Conservation (phyloP, 805 yeast species). For the Ogataea paradorogensis region DNA sequence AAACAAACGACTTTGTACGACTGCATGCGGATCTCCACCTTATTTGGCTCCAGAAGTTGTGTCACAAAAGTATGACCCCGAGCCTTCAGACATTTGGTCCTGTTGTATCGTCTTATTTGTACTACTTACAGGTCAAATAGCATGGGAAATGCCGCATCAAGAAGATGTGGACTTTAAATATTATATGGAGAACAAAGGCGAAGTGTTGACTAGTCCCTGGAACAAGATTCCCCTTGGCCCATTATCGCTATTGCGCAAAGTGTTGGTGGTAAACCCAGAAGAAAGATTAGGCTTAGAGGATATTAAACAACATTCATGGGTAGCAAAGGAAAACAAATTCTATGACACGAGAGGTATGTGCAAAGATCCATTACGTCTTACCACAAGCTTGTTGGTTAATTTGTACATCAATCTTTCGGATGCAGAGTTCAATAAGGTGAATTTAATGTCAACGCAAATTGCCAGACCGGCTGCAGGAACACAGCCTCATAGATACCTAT, state of each 20-base stretch:
- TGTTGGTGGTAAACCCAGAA: slow-evolving; percentile 48
- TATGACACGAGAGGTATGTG: slow-evolving; percentile 48
- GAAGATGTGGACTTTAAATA: slow-evolving; percentile 44
- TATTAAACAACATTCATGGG: slow-evolving; percentile 57
- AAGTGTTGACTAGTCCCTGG: slow-evolving; percentile 52
- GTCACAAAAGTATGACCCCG: slow-evolving; percentile 51
- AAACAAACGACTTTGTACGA: slow-evolving; percentile 41
- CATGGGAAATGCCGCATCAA: slow-evolving; percentile 65
- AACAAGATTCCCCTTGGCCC: slow-evolving; percentile 45
- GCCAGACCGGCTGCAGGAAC: slow-evolving; percentile 33
- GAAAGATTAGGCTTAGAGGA: slow-evolving; percentile 41
- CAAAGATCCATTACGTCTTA: slow-evolving; percentile 48
- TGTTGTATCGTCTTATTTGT: slow-evolving; percentile 65
- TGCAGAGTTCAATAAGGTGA: slow-evolving; percentile 38
- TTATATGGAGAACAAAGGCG: slow-evolving; percentile 42
- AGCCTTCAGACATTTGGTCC: slow-evolving; percentile 64
- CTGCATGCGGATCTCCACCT: slow-evolving; percentile 72
- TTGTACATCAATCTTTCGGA: slow-evolving; percentile 54
- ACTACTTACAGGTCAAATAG: slow-evolving; percentile 60
- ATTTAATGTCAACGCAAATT: slow-evolving; percentile 26
- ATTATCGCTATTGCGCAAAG: slow-evolving; percentile 49
- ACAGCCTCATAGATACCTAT: slow-evolving; percentile 44
- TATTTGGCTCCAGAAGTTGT: slow-evolving; percentile 76
- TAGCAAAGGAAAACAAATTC: slow-evolving; percentile 40
- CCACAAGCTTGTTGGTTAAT: slow-evolving; percentile 48